These are phyloP conservation scores for Sesbania bispinosa DNA, from an alignment of 306 rosid species.

Conservation along the genomic window DNA sequence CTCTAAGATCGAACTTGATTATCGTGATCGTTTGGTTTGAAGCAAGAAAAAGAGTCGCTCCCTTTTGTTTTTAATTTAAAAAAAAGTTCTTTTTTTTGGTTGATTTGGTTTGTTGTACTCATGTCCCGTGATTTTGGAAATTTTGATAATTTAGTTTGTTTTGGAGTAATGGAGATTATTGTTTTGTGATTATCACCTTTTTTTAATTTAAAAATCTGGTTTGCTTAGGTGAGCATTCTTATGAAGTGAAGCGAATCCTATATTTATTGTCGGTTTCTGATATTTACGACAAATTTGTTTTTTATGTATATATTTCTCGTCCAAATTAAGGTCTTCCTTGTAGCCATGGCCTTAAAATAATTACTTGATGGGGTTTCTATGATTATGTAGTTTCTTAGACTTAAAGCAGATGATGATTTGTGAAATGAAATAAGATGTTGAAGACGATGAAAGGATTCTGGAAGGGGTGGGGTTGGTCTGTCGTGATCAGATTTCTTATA, in stretches of 20 bases:
- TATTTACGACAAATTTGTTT: background rate
- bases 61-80: too few relatives aligned
- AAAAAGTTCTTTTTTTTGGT: background rate
- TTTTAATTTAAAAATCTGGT: background rate
- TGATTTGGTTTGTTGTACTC: background rate
- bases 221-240: background rate
- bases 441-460: background rate
- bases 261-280: background rate
- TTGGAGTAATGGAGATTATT: background rate
- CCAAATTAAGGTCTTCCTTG: background rate
- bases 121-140: background rate
- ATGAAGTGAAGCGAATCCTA: background rate
- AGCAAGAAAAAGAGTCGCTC: background rate
- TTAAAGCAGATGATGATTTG: conserved; percentile 7
- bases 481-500: background rate
- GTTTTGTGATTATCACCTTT: background rate
- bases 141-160: background rate
- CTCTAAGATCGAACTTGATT: conserved; percentile 3
- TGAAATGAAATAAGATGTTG: background rate
- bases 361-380: conserved; percentile 8
- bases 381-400: conserved; percentile 16
- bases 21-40: background rate
- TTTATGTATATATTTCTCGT: background rate
- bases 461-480: conserved; percentile 1
- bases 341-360: background rate